Evolutionary conservation across 495 filamentous ascomycete genomes (phyloP).

Genomic region (Annulohypoxylon moriforme): DNA sequence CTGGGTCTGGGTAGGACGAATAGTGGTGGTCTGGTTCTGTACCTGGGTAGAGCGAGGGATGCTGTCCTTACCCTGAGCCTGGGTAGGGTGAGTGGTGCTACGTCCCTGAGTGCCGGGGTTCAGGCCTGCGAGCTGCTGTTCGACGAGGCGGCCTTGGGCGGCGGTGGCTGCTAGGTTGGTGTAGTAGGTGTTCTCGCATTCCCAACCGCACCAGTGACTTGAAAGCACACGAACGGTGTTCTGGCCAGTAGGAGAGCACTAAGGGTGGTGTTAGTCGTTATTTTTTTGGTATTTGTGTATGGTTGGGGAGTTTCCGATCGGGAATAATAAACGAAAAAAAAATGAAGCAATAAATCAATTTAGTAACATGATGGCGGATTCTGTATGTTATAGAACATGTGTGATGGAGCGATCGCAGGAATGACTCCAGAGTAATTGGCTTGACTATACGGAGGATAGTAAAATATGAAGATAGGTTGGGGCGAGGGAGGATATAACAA

Average conservation of each 20-base stretch:
- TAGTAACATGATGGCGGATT: too few relatives aligned
- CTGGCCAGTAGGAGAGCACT: constrained; percentile 38
- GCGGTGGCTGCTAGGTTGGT: background rate
- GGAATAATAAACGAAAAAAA: too few relatives aligned
- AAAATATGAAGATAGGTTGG: background rate
- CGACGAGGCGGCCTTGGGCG: too few relatives aligned
- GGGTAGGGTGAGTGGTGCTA: background rate
- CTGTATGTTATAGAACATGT: too few relatives aligned
- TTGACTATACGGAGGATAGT: background rate
- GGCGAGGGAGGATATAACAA: background rate
- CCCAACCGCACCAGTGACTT: constrained; percentile 32
- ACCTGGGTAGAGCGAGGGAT: background rate
- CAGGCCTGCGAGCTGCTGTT: background rate
- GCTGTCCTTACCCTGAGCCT: too few relatives aligned
- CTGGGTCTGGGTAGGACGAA: background rate
- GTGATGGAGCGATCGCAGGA: too few relatives aligned
- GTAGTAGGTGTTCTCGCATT: constrained; percentile 25
- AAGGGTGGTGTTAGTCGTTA: background rate
- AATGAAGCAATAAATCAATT: too few relatives aligned
- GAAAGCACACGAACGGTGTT: constrained; percentile 28
- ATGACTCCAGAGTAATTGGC: too few relatives aligned
- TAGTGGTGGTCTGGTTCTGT: background rate
- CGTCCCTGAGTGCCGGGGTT: background rate
- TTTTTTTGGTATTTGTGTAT: too few relatives aligned
- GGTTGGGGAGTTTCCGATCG: too few relatives aligned